phyloP scores from a whole-genome alignment of 352 stramenopile species.

The Globisporangium recalcitrans region DNA sequence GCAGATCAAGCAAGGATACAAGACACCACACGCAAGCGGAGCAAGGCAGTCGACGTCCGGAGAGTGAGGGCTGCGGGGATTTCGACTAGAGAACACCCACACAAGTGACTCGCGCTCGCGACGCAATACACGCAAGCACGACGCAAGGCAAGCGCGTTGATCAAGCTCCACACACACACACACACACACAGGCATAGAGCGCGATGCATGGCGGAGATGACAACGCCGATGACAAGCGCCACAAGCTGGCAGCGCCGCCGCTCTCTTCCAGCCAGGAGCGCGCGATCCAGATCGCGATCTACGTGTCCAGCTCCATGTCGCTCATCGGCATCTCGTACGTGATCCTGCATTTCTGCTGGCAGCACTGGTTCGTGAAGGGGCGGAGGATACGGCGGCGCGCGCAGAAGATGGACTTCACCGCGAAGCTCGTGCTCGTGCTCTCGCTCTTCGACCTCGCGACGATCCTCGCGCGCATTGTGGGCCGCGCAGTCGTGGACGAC shows the following conservation, averaged over 20 bases:
- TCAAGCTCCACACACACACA: not conserved
- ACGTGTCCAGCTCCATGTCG: slow-evolving; percentile 46
- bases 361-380: slow-evolving; percentile 25
- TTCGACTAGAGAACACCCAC: slow-evolving; percentile 1
- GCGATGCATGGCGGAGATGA: slow-evolving; percentile 11
- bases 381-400: slow-evolving; percentile 10
- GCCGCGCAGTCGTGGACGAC: slow-evolving; percentile 39
- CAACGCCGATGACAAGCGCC: slow-evolving; percentile 4
- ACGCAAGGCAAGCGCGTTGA: not conserved
- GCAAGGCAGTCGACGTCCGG: not conserved
- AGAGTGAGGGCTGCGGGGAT: too few relatives aligned
- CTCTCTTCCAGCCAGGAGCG: slow-evolving; percentile 25
- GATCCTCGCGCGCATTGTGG: slow-evolving; percentile 48
- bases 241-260: slow-evolving; percentile 1
- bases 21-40: not conserved
- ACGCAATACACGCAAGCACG: not conserved
- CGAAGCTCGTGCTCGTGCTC: slow-evolving; percentile 63
- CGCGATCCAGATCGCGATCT: slow-evolving; percentile 38
- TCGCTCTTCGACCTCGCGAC: slow-evolving; percentile 63
- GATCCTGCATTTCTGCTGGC: slow-evolving; percentile 52
- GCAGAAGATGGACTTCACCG: slow-evolving; percentile 59
- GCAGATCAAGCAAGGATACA: not conserved
- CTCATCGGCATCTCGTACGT: slow-evolving; percentile 61
- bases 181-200: not conserved
- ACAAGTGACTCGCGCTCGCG: slow-evolving; percentile 1